phyloP scores from a whole-genome alignment of 129 eudicot species.

The Pseudognaphalium luteoalbum region DNA sequence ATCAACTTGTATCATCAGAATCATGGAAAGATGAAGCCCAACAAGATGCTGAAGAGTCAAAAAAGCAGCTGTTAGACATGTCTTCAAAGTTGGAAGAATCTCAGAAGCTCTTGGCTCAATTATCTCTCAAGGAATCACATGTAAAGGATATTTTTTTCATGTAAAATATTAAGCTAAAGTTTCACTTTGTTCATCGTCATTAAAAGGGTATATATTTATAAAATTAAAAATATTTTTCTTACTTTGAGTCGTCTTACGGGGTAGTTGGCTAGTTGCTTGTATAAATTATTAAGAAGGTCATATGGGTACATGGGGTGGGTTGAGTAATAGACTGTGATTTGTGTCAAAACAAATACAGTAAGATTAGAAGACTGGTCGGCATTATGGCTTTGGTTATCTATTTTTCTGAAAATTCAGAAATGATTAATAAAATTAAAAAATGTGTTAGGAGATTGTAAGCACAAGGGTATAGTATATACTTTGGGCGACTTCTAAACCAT shows the following conservation, averaged over 20 bases:
- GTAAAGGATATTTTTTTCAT: background rate
- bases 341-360: background rate
- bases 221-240: background rate
- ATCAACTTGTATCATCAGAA: slow-evolving; percentile 57
- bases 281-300: background rate
- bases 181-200: background rate
- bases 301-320: background rate
- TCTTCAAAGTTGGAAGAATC: slow-evolving; percentile 59
- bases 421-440: too few relatives aligned
- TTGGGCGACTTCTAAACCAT: background rate
- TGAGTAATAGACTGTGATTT: background rate
- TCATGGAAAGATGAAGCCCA: slow-evolving; percentile 63
- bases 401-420: background rate
- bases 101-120: slow-evolving; percentile 39
- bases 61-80: slow-evolving; percentile 49
- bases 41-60: slow-evolving; percentile 68
- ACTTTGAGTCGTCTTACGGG: background rate
- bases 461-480: background rate
- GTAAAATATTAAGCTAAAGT: background rate
- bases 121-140: slow-evolving; percentile 34
- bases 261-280: background rate
- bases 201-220: too few relatives aligned
- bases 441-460: background rate
- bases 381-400: background rate
- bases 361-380: background rate